phyloP scores from a whole-genome alignment of 768 basidiomycete species.

The Mycena indigotica region DNA sequence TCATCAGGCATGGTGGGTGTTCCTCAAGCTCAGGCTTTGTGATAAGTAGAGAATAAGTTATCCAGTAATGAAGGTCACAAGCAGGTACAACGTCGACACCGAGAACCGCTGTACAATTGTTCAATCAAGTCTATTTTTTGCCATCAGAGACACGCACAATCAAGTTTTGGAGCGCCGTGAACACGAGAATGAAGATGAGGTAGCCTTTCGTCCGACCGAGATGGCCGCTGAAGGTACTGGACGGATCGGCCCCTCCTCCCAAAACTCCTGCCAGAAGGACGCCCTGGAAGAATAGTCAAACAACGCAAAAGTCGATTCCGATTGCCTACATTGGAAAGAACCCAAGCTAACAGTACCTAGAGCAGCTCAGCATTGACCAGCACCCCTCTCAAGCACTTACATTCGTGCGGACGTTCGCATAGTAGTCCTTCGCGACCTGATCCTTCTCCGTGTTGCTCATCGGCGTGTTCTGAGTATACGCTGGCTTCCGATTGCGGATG shows the following conservation, averaged over 20 bases:
- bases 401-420: constrained; percentile 60
- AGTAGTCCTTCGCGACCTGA: constrained; percentile 80
- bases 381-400: no score
- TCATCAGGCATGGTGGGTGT: no score
- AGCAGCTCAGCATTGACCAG: background rate
- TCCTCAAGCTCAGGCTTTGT: no score
- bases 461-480: constrained; percentile 32
- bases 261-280: constrained; percentile 55
- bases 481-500: constrained; percentile 55
- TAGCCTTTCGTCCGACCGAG: constrained; percentile 67
- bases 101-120: constrained; percentile 16
- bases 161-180: constrained; percentile 77
- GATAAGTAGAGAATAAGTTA: no score
- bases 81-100: constrained; percentile 16
- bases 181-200: constrained; percentile 77
- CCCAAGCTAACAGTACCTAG: constrained; percentile 77
- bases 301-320: background rate
- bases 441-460: constrained; percentile 64
- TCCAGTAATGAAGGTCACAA: constrained; percentile 18
- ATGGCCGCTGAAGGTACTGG: constrained; percentile 59
- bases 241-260: constrained; percentile 54
- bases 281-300: constrained; percentile 9
- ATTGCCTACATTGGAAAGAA: constrained; percentile 72
- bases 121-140: background rate
- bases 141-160: constrained; percentile 41